Evolutionary conservation across 345 rosid genomes (phyloP), one percentile per base, ranked within the genome.

Genomic region (Murraya koenigii): DNA sequence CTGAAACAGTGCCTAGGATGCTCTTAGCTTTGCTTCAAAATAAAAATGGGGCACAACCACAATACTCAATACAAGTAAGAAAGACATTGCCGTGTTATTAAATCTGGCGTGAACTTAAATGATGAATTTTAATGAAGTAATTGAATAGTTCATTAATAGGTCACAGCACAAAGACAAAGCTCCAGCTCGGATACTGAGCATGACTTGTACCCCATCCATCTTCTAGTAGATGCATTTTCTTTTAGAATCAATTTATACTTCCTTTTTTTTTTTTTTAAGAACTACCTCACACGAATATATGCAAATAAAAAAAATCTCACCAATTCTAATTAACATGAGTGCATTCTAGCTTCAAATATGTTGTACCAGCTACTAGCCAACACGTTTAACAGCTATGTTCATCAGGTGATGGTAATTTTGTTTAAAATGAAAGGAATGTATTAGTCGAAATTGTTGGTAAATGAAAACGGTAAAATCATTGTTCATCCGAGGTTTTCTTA

Each of bases 1-100:
- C 30, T 47, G 47, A 20, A 69, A 66, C 64, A 55, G 2, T 69
- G 86, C 81, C 83, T 83, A 25, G 86, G 83, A 83, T 83, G 71
- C 86, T 77, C 70, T 49, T 10, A 62, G 38, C 35, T 64, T 44
- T 77, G 81, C 80, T 76, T 36, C 62, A 49, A 66, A 79, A 72
- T 76, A 69, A 66, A 71, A 79, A 76, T 76, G 72, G 73, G 82
- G 80, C 77, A 38, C 70, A 23, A 44, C 52, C 58, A 35, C 71
- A 55, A 4, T 19, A 54, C 32, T 78, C 54, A 52, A 30, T 20
- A 66, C 15, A 75, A 39, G 36, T 30, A 30, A n/a, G n/a, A n/a
- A 69, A 78, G 77, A 39, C 70, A 82, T 17, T 26, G 26, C 30
- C 41, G 5, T 64, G 78, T 49, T 75, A 44, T 63, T 74, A 10